Evolutionary conservation across 2,329 filamentous ascomycete species (phyloP).

Genomic region (Cercospora canescens): DNA sequence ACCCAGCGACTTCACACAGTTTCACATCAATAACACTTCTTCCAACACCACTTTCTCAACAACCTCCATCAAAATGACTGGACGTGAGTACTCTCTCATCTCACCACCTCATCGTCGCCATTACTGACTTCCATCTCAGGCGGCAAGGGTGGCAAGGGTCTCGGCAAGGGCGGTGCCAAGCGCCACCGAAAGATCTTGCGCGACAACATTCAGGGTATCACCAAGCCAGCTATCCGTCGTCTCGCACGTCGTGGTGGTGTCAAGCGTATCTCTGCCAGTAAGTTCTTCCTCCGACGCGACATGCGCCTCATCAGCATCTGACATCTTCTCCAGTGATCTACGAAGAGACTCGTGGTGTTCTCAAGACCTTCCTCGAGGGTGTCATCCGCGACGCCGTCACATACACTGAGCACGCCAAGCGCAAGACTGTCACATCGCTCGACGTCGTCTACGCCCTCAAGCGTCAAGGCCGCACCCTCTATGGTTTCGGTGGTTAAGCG

Average conservation of each 20-base stretch:
- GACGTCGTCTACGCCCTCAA: slow-evolving; percentile 65
- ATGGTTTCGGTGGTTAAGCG: slow-evolving; percentile 67
- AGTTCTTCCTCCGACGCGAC: slow-evolving; percentile 24
- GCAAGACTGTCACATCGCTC: slow-evolving; percentile 67
- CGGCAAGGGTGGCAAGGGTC: slow-evolving; percentile 95
- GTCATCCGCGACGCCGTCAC: slow-evolving; percentile 79
- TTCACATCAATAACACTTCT: slow-evolving; percentile 27
- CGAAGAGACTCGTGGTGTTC: slow-evolving; percentile 78
- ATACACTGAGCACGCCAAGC: slow-evolving; percentile 82
- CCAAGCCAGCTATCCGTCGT: slow-evolving; percentile 97
- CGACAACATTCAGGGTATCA: slow-evolving; percentile 99
- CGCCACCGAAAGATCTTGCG: slow-evolving; percentile 98
- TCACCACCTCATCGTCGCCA: slow-evolving; percentile 18
- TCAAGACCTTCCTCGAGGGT: slow-evolving; percentile 81
- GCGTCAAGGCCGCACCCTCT: slow-evolving; percentile 65
- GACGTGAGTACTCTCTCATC: slow-evolving; percentile 44
- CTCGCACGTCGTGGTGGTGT: slow-evolving; percentile 98
- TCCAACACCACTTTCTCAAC: slow-evolving; percentile 21
- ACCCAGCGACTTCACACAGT: slow-evolving; percentile 27
- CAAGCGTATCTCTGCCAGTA: slow-evolving; percentile 98
- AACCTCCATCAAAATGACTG: slow-evolving; percentile 50
- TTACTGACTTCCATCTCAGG: slow-evolving; percentile 53
- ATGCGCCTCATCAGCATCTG: slow-evolving; percentile 27
- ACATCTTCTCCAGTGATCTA: slow-evolving; percentile 64
- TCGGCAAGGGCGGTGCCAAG: slow-evolving; percentile 98